A percentile compares a stretch with the other conserved stretches of the same genome.
These are phyloP conservation scores for Halteria grandinella DNA, from an alignment of 73 alveolate species.

Conservation along the genomic window DNA sequence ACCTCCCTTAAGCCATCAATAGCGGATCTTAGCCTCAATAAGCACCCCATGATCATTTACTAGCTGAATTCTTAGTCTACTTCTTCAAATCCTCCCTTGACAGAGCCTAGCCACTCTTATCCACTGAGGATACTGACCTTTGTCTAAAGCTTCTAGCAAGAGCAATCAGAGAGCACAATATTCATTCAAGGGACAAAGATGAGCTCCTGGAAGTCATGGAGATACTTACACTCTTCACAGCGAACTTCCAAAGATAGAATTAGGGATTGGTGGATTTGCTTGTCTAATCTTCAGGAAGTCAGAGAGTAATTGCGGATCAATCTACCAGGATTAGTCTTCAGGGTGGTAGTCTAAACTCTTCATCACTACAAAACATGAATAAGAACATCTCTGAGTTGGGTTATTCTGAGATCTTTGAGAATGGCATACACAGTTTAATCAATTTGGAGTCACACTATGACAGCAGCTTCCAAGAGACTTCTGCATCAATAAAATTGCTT, in stretches of 20 bases:
- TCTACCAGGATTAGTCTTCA: constrained; percentile 22
- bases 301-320: constrained; percentile 17
- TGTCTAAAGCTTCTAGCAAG: not conserved
- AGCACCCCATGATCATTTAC: constrained; percentile 17
- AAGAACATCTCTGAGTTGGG: not conserved
- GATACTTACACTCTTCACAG: not conserved
- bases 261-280: constrained; percentile 4
- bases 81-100: constrained; percentile 34
- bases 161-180: not conserved
- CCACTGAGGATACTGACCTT: not conserved
- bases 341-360: not conserved
- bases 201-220: constrained; percentile 3
- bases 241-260: constrained; percentile 11
- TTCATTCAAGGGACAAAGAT: not conserved
- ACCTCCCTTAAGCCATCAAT: too few species aligned
- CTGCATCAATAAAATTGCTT: constrained; percentile 13
- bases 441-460: constrained; percentile 11
- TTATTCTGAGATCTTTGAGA: not conserved
- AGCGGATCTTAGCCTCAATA: too few species aligned
- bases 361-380: not conserved
- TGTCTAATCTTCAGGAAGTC: not conserved
- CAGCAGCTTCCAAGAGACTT: constrained; percentile 16
- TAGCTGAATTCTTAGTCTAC: constrained; percentile 20
- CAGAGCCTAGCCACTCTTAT: not conserved
- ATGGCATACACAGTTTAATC: not conserved